Evolutionary conservation across 2,329 filamentous ascomycete genomes (phyloP).

Genomic region (Salinomyces thailandicus): DNA sequence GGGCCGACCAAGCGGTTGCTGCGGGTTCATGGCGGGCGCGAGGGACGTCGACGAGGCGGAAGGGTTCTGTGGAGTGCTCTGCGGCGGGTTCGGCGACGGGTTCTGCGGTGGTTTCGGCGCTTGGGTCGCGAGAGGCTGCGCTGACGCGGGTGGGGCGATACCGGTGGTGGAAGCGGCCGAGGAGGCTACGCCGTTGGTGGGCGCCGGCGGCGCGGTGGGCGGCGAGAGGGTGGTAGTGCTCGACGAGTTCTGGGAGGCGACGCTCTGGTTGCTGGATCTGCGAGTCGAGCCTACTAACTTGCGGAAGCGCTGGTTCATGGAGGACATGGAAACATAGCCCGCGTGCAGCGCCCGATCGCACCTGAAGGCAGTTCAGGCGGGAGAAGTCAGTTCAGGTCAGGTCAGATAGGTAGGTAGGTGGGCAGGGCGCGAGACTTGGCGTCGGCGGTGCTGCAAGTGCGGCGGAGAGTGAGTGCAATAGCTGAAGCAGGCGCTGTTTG

Average conservation of each 20-base stretch:
- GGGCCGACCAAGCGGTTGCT: conserved; percentile 47
- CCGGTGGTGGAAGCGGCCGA: conserved; percentile 28
- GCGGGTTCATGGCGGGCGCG: conserved; percentile 40
- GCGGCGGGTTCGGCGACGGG: too few relatives aligned
- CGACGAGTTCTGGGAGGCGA: conserved; percentile 54
- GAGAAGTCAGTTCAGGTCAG: too few relatives aligned
- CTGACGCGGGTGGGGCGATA: conserved; percentile 20
- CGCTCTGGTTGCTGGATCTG: conserved; percentile 45
- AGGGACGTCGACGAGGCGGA: conserved; percentile 40
- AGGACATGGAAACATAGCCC: conserved; percentile 37
- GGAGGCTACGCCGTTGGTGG: conserved; percentile 28
- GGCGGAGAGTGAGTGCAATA: too few relatives aligned
- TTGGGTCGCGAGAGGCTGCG: conserved; percentile 8
- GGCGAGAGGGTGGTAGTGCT: conserved; percentile 30
- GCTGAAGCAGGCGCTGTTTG: too few relatives aligned
- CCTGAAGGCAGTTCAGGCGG: too few relatives aligned
- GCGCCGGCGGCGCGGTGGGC: conserved; percentile 16
- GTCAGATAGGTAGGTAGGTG: too few relatives aligned
- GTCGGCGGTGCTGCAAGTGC: too few relatives aligned
- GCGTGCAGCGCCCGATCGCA: neutral
- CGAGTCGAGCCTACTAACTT: conserved; percentile 72
- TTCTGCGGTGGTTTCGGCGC: conserved; percentile 12
- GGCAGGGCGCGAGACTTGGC: too few relatives aligned
- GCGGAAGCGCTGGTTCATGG: conserved; percentile 70
- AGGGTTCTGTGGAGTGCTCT: too few relatives aligned